Conservation (phyloP, 176 grass and related monocot genomes). For the Lolium multiflorum region DNA sequence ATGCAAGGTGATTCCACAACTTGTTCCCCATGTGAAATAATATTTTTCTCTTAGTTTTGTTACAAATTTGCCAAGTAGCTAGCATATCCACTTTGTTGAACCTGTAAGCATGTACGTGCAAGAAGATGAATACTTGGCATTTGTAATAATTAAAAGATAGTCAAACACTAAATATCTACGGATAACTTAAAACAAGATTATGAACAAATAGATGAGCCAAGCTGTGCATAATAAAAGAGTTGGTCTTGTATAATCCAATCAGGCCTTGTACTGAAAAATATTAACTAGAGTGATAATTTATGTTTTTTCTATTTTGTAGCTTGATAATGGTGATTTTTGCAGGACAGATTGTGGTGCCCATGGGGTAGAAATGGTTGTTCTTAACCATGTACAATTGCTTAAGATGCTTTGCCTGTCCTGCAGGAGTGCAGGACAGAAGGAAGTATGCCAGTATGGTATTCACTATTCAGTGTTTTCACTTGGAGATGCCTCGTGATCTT, state of each 20-base stretch:
- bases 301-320: background rate
- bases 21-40: background rate
- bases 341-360: background rate
- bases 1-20: background rate
- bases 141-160: background rate
- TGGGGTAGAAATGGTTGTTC: slow-evolving; percentile 4
- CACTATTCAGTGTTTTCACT: slow-evolving; percentile 31
- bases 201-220: too few species aligned
- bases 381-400: slow-evolving; percentile 39
- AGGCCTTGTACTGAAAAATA: background rate
- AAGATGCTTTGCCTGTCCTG: slow-evolving; percentile 39
- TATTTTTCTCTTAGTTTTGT: background rate
- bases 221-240: background rate
- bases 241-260: background rate
- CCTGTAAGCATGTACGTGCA: background rate
- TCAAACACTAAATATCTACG: background rate
- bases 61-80: background rate
- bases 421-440: slow-evolving; percentile 2
- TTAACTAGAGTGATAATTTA: background rate
- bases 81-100: background rate
- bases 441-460: background rate
- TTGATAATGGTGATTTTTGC: slow-evolving; percentile 10
- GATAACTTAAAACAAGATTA: background rate
- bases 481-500: slow-evolving; percentile 31
- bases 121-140: slow-evolving; percentile 1